Conservation (phyloP, 495 filamentous ascomycete genomes). For the Tuber microsphaerosporum region DNA sequence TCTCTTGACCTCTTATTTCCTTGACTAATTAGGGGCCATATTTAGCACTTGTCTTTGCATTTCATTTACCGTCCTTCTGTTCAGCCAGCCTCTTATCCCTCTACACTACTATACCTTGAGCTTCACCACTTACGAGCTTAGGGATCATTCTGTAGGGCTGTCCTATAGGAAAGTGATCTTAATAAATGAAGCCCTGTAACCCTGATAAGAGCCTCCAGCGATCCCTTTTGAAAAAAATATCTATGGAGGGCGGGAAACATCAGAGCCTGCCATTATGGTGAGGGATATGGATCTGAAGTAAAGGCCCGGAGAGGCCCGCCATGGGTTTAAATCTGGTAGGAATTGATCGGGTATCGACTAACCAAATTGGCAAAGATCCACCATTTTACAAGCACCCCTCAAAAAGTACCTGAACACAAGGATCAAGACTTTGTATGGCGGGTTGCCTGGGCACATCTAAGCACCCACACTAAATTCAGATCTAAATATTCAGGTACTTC, state of each 20-base stretch:
- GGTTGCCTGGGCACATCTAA: no score
- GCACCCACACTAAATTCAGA: no score
- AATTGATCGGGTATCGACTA: background rate
- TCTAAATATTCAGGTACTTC: no score
- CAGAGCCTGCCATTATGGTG: background rate
- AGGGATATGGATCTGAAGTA: background rate
- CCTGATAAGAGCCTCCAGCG: background rate
- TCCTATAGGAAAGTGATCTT: background rate
- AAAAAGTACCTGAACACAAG: no score
- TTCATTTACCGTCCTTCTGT: background rate
- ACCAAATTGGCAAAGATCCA: background rate
- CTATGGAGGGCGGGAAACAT: background rate
- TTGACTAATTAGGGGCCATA: background rate
- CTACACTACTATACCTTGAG: background rate
- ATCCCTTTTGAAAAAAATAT: background rate
- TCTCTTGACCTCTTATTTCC: background rate
- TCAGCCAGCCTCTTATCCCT: background rate
- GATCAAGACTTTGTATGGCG: no score
- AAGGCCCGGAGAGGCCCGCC: background rate
- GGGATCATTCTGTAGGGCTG: background rate
- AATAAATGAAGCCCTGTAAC: background rate
- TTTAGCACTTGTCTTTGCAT: background rate
- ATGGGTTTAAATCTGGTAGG: background rate
- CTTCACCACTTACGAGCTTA: background rate
- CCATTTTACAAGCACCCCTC: background rate